Conservation (phyloP, 768 basidiomycete genomes). For the Boletus patriciae region DNA sequence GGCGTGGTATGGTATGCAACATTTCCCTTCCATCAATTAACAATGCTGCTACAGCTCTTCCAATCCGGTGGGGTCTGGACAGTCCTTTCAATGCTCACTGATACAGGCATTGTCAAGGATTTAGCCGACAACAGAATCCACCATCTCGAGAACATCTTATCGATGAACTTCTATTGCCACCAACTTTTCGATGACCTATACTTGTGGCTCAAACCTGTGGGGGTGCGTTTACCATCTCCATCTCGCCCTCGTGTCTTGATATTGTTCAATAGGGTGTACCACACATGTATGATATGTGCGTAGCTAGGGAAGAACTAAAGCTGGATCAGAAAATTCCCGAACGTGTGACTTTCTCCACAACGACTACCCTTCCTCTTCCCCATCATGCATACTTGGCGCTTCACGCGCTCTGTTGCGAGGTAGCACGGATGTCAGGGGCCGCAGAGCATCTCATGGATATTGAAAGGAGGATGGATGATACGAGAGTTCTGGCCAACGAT, state of each 20-base stretch:
- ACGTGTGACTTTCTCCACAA: background rate
- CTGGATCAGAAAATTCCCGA: background rate
- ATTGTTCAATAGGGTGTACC: background rate
- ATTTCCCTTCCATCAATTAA: background rate
- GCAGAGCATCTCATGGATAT: background rate
- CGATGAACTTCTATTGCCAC: background rate
- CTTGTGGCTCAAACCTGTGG: conserved; percentile 3
- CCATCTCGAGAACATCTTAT: background rate
- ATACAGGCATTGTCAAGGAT: background rate
- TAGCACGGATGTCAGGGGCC: conserved; percentile 1
- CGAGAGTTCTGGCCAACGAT: background rate
- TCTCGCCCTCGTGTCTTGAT: too few relatives aligned
- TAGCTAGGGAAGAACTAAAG: background rate
- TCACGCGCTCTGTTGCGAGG: conserved; percentile 5
- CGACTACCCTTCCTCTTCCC: background rate
- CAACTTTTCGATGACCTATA: background rate
- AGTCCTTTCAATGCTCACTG: background rate
- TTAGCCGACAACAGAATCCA: background rate
- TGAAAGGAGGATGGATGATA: background rate
- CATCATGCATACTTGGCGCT: background rate
- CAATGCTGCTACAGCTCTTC: background rate
- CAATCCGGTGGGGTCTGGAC: background rate
- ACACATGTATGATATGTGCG: background rate
- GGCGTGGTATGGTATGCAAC: background rate
- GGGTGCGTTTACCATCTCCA: background rate